A percentile compares a stretch with the other conserved stretches of the same genome.
phyloP scores from a whole-genome alignment of 495 filamentous ascomycete species.

The Penicillium lividum region DNA sequence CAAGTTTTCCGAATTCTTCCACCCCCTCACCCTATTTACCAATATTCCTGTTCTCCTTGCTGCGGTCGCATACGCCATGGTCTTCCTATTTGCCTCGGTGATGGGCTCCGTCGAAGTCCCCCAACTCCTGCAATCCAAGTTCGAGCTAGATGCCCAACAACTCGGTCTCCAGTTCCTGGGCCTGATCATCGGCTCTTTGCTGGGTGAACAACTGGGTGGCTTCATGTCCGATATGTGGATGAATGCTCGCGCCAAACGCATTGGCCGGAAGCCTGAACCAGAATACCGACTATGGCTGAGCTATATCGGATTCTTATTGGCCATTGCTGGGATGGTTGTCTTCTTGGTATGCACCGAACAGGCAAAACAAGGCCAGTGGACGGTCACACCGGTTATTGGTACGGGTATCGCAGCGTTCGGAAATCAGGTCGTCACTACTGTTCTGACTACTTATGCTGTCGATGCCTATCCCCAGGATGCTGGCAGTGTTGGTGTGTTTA shows the following conservation, averaged over 20 bases:
- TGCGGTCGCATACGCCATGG: conserved; percentile 50
- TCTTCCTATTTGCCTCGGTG: conserved; percentile 52
- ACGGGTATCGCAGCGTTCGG: conserved; percentile 53
- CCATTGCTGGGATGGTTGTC: conserved; percentile 50
- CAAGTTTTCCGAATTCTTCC: conserved; percentile 44
- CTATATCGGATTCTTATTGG: conserved; percentile 50
- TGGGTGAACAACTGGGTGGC: conserved; percentile 58
- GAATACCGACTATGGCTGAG: conserved; percentile 55
- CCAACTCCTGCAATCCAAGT: conserved; percentile 51
- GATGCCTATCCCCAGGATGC: conserved; percentile 54
- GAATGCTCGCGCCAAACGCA: conserved; percentile 35
- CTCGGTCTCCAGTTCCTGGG: conserved; percentile 56
- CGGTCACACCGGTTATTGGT: conserved; percentile 51
- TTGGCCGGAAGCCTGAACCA: conserved; percentile 35
- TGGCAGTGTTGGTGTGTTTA: conserved; percentile 55
- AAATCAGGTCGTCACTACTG: conserved; percentile 59
- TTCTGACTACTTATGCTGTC: conserved; percentile 58
- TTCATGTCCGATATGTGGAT: conserved; percentile 55
- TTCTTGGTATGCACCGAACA: conserved; percentile 52
- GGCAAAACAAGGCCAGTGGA: conserved; percentile 41
- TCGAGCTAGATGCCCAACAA: conserved; percentile 53
- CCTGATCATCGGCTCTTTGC: conserved; percentile 54
- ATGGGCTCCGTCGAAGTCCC: conserved; percentile 56
- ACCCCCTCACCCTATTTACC: conserved; percentile 44
- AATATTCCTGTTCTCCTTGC: conserved; percentile 50